These are phyloP conservation scores for Cladosporium sphaerospermum DNA, from an alignment of 2,329 filamentous ascomycete species.

Conservation along the genomic window DNA sequence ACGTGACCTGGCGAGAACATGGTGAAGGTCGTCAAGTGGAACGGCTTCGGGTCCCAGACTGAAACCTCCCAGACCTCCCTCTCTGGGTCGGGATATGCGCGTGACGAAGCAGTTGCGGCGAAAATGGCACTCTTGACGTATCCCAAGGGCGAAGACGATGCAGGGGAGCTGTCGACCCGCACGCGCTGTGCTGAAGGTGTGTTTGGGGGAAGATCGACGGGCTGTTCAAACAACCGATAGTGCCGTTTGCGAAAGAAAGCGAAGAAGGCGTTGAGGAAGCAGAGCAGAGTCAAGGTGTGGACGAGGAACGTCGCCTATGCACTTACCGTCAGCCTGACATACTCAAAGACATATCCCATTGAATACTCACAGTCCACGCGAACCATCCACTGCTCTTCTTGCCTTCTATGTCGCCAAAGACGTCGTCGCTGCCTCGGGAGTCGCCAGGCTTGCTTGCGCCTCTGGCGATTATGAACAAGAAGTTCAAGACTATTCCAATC, in stretches of 20 bases:
- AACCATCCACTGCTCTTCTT: constrained; percentile 53
- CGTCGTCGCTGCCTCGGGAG: constrained; percentile 55
- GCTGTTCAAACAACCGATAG: constrained; percentile 86
- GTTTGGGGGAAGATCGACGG: constrained; percentile 66
- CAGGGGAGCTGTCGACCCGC: constrained; percentile 75
- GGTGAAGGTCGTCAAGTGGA: constrained; percentile 76
- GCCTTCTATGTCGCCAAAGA: constrained; percentile 65
- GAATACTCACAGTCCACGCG: constrained; percentile 53
- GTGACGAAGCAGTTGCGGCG: constrained; percentile 65
- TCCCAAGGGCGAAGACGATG: constrained; percentile 69
- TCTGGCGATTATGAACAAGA: constrained; percentile 73
- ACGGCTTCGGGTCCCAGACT: constrained; percentile 86
- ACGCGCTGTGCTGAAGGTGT: constrained; percentile 88
- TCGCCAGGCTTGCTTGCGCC: constrained; percentile 48
- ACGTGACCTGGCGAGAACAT: constrained; percentile 91
- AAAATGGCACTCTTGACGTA: constrained; percentile 64
- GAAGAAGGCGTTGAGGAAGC: constrained; percentile 71
- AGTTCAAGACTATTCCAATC: constrained; percentile 69
- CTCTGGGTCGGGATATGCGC: constrained; percentile 73
- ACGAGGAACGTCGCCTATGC: constrained; percentile 53
- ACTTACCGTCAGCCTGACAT: constrained; percentile 8
- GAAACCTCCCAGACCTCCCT: constrained; percentile 92
- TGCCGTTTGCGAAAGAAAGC: constrained; percentile 74
- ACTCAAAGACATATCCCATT: neutral
- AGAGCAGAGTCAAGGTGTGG: constrained; percentile 61